A percentile compares a stretch with the other conserved stretches of the same genome.
phyloP scores from a whole-genome alignment of 163 green algal genomes.

The Coccomyxa subellipsoidea region DNA sequence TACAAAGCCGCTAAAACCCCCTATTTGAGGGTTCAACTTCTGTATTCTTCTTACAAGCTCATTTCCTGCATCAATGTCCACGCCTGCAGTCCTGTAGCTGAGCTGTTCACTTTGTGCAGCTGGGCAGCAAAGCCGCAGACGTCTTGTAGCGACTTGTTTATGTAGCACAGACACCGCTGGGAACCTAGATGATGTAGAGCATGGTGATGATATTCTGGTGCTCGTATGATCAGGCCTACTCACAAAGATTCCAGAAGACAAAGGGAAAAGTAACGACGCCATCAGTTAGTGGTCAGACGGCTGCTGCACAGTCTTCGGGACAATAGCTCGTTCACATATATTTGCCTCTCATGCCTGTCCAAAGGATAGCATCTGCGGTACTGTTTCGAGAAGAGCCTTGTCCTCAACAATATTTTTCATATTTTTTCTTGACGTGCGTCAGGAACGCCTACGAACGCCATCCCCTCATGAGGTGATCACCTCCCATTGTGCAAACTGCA shows the following conservation, averaged over 20 bases:
- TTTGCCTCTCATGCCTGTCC: no score
- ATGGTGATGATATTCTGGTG: neutral
- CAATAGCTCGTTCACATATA: no score
- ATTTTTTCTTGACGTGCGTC: no score
- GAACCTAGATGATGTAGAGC: neutral
- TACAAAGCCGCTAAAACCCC: slow-evolving; percentile 92
- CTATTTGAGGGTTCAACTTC: slow-evolving; percentile 90
- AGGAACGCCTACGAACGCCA: no score
- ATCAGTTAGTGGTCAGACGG: neutral
- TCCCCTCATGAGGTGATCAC: no score
- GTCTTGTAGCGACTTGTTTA: neutral
- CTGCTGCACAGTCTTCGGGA: no score
- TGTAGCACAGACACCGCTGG: neutral
- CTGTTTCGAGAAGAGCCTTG: no score
- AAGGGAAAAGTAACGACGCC: neutral
- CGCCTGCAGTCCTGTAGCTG: slow-evolving; percentile 88
- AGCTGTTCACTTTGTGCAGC: slow-evolving; percentile 32
- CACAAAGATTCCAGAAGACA: neutral
- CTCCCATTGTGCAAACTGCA: no score
- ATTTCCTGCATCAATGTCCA: slow-evolving; percentile 96
- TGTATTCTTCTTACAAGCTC: slow-evolving; percentile 94
- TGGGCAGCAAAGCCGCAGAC: neutral
- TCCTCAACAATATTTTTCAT: no score
- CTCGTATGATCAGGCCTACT: neutral
- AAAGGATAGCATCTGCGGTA: no score